These are phyloP conservation scores for Jacaranda copaia DNA, from an alignment of 257 asterid genomes.

Conservation along the genomic window DNA sequence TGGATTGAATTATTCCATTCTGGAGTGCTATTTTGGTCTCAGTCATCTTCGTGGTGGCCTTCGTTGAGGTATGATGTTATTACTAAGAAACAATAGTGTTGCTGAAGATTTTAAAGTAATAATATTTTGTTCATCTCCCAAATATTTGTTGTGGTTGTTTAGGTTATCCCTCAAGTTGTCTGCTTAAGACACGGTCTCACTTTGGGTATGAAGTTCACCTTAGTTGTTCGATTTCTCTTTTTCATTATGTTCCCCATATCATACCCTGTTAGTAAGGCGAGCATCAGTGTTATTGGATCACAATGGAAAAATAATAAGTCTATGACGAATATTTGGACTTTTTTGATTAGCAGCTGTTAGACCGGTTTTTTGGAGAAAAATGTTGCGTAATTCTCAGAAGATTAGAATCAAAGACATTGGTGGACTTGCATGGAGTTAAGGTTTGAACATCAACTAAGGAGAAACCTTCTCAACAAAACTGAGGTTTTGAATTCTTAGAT, in stretches of 20 bases:
- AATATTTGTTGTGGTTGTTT: neutral
- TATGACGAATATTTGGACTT: too few relatives aligned
- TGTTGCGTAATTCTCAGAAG: too few relatives aligned
- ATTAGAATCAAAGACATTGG: too few relatives aligned
- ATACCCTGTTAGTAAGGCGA: constrained; percentile 71
- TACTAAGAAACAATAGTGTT: too few relatives aligned
- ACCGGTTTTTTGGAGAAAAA: too few relatives aligned
- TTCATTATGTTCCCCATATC: constrained; percentile 56
- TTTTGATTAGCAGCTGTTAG: too few relatives aligned
- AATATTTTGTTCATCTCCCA: neutral
- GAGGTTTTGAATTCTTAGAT: too few relatives aligned
- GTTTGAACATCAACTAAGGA: too few relatives aligned
- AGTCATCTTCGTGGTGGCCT: constrained; percentile 44
- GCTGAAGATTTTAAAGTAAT: neutral
- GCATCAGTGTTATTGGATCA: neutral
- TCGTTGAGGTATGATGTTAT: constrained; percentile 43
- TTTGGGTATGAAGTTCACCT: constrained; percentile 60
- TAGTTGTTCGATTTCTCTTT: constrained; percentile 61
- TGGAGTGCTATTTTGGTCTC: constrained; percentile 47
- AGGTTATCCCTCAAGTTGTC: constrained; percentile 57
- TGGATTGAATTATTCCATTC: constrained; percentile 45
- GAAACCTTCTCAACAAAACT: too few relatives aligned
- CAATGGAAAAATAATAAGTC: too few relatives aligned
- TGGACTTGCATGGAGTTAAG: too few relatives aligned
- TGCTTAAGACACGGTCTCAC: constrained; percentile 71